A percentile compares a stretch with the other conserved stretches of the same genome.
phyloP scores from a whole-genome alignment of 192 early-diverging fungal species.

The Oehlia diaphana region DNA sequence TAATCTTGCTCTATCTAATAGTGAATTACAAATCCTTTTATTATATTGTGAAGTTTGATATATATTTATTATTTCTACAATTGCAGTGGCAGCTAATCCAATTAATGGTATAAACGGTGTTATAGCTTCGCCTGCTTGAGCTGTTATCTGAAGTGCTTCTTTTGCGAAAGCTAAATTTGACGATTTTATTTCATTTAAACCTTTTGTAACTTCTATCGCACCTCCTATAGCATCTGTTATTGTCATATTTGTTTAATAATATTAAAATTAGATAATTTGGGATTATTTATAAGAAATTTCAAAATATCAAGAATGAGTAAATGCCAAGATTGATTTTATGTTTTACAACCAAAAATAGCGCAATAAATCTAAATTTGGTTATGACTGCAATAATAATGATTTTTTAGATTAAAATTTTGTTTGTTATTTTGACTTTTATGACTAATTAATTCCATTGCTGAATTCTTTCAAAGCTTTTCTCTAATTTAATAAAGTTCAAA shows the following conservation, averaged over 20 bases:
- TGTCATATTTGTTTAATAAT: not conserved
- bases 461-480: no score
- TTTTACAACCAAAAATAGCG: no score
- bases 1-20: conserved; percentile 10
- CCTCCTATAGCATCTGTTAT: not conserved
- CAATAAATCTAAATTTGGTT: no score
- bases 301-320: no score
- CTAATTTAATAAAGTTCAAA: no score
- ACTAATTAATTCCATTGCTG: no score
- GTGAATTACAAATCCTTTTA: conserved; percentile 27
- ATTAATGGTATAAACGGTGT: conserved; percentile 18
- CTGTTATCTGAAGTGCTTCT: not conserved
- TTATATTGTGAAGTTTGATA: conserved; percentile 23
- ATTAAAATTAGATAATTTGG: no score
- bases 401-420: no score
- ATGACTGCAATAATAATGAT: no score
- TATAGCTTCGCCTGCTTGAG: not conserved
- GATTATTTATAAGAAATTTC: no score
- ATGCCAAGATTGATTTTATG: no score
- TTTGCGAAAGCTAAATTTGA: not conserved
- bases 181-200: not conserved
- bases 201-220: not conserved
- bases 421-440: no score
- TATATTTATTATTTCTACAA: conserved; percentile 16
- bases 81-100: not conserved